Evolutionary conservation across 768 basidiomycete species (phyloP).

Genomic region (Macrocybe gigantea): DNA sequence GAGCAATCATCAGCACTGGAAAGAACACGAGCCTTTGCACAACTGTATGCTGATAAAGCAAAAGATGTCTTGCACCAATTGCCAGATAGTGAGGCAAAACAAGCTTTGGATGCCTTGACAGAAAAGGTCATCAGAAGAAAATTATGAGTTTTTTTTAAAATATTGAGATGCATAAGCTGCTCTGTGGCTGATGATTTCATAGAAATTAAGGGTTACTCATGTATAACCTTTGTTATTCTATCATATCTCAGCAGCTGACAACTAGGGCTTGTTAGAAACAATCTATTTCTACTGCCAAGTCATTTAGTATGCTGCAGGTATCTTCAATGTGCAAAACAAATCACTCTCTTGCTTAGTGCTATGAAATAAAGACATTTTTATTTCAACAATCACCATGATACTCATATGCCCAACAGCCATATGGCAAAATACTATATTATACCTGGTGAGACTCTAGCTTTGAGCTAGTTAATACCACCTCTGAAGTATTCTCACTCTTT

Average conservation of each 20-base stretch:
- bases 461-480: no score
- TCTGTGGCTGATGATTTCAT: no score
- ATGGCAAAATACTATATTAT: no score
- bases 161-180: not conserved
- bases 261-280: not conserved
- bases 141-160: conserved; percentile 17
- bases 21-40: conserved; percentile 76
- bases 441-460: no score
- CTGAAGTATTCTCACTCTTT: no score
- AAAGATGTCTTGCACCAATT: conserved; percentile 62
- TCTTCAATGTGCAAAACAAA: no score
- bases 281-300: not conserved
- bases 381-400: no score
- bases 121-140: conserved; percentile 63
- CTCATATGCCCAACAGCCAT: no score
- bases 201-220: not conserved
- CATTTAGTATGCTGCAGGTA: no score
- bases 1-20: conserved; percentile 73
- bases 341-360: no score
- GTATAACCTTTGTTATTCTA: not conserved
- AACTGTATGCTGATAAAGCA: conserved; percentile 74
- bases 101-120: conserved; percentile 68
- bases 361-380: not conserved
- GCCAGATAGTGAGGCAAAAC: conserved; percentile 81
- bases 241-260: not conserved